Conservation (phyloP, 2,329 filamentous ascomycete species). For the Colletotrichum sp. region DNA sequence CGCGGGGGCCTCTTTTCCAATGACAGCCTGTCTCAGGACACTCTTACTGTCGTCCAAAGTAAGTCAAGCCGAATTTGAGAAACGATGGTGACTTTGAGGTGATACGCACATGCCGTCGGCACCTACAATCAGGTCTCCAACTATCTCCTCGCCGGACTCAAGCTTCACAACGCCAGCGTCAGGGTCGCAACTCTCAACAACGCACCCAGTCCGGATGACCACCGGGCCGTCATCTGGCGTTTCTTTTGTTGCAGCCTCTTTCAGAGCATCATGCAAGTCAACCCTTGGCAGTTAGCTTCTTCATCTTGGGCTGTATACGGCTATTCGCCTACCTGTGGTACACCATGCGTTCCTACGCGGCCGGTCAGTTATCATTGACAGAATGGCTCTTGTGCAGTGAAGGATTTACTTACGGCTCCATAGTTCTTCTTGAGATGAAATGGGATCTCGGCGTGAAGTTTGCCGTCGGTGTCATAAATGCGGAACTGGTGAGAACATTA, state of each 20-base stretch:
- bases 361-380: background rate
- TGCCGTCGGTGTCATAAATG: conserved; percentile 27
- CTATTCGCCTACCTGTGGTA: conserved; percentile 39
- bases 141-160: conserved; percentile 31
- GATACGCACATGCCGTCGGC: conserved; percentile 37
- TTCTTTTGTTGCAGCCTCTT: conserved; percentile 26
- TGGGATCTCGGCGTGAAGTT: conserved; percentile 33
- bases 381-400: accelerated
- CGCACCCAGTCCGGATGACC: conserved; percentile 27
- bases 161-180: conserved; percentile 37
- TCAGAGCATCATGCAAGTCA: conserved; percentile 40
- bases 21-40: conserved; percentile 19
- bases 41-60: background rate
- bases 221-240: conserved; percentile 28
- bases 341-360: conserved; percentile 35
- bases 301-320: background rate
- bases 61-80: background rate
- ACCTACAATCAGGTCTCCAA: conserved; percentile 38
- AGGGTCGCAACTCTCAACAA: conserved; percentile 43
- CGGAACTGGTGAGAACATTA: conserved; percentile 27
- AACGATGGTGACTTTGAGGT: accelerated
- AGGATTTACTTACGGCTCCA: conserved; percentile 27
- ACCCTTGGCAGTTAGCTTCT: background rate
- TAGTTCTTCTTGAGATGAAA: conserved; percentile 32
- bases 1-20: conserved; percentile 21